Evolutionary conservation across 2,329 filamentous ascomycete species (phyloP).

Genomic region (Chaetomiaceae sp.): DNA sequence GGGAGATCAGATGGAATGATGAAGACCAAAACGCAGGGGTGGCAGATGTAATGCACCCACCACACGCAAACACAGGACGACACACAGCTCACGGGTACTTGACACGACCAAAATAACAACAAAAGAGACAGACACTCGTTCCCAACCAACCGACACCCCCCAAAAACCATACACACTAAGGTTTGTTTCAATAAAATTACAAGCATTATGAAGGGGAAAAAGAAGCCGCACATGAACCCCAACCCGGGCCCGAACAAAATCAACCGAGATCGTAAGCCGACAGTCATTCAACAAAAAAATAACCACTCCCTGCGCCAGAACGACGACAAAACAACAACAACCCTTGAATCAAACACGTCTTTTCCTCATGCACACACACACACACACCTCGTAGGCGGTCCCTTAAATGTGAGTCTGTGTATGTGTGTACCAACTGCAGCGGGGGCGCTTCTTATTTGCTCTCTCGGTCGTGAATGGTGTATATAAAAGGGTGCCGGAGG

Average conservation of each 20-base stretch:
- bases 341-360: neutral
- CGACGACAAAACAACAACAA: neutral
- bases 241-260: no score
- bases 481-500: neutral
- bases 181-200: constrained; percentile 11
- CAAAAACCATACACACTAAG: constrained; percentile 2
- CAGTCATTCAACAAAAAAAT: constrained; percentile 8
- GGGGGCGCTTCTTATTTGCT: constrained; percentile 5
- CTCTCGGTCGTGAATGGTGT: neutral
- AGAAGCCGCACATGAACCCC: neutral
- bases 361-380: no score
- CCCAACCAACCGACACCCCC: neutral
- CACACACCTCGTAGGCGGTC: no score
- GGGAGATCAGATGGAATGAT: no score
- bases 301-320: neutral
- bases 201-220: constrained; percentile 18
- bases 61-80: no score
- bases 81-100: no score
- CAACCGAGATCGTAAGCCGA: constrained; percentile 7
- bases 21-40: no score
- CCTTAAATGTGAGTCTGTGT: no score
- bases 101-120: no score
- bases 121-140: neutral
- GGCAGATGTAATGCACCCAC: no score
- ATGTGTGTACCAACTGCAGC: constrained; percentile 10